Evolutionary conservation across 2,329 filamentous ascomycete species (phyloP), one percentile per base, ranked within the genome.

Genomic region (Scortechinia acanthostroma): DNA sequence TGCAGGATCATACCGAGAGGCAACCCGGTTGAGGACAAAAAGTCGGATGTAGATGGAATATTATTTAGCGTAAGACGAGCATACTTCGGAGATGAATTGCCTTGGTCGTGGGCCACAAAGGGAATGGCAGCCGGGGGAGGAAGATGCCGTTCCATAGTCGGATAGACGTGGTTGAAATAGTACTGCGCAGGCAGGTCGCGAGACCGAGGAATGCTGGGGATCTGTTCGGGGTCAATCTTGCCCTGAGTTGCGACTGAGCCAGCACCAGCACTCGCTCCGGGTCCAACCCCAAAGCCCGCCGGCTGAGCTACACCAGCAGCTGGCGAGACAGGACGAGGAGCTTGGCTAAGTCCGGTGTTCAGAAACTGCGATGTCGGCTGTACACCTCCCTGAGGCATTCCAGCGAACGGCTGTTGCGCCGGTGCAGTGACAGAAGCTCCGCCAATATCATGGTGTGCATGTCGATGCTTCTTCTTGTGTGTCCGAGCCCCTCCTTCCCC

Each of bases 71-170:
- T 95, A 46, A 98, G 76, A 46, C 93, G 83, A 43, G 90, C 87
- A 60, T 88, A 93, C 64, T 96, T 96, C 23, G 93, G 93, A 14
- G 93, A 96, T 3, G 93, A 85, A 61, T 96, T 98, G 55, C 93
- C 93, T 63, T 98, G 93, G 56, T 98, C 93, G 55, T 83, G 88
- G n/a, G 91, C 88, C 28, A 96, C 86, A 57, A 93, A 97, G 2
- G 93, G 90, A 19, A 93, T 77, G 3, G 86, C 80, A 14, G 91
- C 88, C 2, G 93, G 90, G 42, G 93, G 93, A 10, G 93, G 91
- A 2, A 95, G 74, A 59, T 95, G 90, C 48, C 87, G 87, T 66
- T 97, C 91, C 69, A 97, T 95, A 3, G 93, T 98, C 16, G 91
- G 90, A 61, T 96, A 97, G 44, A 95, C 75, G 62, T 95, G 87